A percentile compares a stretch with the other conserved stretches of the same genome.
Evolutionary conservation across 805 yeast species (phyloP).

Genomic region (Kuraishia molischiana): DNA sequence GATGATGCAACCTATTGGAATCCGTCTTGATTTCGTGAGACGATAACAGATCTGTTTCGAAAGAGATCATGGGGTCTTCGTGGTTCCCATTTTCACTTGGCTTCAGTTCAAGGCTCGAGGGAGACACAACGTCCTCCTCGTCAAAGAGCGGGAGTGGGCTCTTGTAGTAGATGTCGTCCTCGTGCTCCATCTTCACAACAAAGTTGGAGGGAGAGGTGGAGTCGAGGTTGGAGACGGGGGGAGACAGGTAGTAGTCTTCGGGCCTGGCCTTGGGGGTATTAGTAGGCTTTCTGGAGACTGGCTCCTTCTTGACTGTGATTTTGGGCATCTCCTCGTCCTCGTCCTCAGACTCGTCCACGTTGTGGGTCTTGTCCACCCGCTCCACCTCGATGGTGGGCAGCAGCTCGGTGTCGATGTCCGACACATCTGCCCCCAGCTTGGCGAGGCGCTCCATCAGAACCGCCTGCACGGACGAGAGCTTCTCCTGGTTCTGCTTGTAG

Average conservation of each 20-base stretch:
- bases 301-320: neutral
- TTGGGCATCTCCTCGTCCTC: neutral
- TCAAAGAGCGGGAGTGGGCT: constrained; percentile 3
- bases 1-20: constrained; percentile 7
- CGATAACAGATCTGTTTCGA: neutral
- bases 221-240: constrained; percentile 1
- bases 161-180: neutral
- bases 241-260: constrained; percentile 2
- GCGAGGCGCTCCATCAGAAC: neutral
- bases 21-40: constrained; percentile 1
- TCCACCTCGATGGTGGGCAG: neutral
- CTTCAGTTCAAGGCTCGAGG: constrained; percentile 1
- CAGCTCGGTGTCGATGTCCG: constrained; percentile 3
- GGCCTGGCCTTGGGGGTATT: neutral
- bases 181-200: constrained; percentile 1
- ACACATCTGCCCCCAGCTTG: constrained; percentile 3
- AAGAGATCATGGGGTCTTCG: too few species aligned
- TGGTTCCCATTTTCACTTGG: neutral
- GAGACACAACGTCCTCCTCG: constrained; percentile 2
- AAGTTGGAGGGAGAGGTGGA: constrained; percentile 2
- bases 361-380: neutral
- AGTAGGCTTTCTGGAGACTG: neutral
- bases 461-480: neutral
- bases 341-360: neutral
- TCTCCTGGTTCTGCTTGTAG: neutral